These are phyloP conservation scores for Lactuca saligna DNA, from an alignment of 129 eudicot species.

Conservation along the genomic window DNA sequence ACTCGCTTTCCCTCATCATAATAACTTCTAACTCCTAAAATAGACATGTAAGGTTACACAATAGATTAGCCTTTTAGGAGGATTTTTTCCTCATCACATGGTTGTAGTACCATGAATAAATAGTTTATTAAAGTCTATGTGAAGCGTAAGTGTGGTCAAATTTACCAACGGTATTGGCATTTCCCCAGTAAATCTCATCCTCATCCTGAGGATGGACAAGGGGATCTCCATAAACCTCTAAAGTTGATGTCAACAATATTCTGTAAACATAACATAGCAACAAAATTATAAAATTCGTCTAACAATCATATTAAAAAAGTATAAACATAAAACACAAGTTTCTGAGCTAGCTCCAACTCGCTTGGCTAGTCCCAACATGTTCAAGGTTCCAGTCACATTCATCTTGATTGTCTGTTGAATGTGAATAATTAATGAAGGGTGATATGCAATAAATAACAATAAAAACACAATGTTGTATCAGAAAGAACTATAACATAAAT, in stretches of 20 bases:
- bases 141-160: background rate
- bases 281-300: background rate
- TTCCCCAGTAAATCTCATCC: constrained; percentile 94
- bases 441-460: too few species aligned
- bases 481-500: too few species aligned
- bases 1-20: constrained; percentile 92
- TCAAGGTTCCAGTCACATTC: constrained; percentile 81
- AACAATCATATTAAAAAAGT: too few species aligned
- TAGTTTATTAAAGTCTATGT: background rate
- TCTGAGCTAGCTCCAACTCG: constrained; percentile 85
- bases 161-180: constrained; percentile 85
- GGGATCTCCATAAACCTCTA: constrained; percentile 93
- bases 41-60: background rate
- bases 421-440: too few species aligned
- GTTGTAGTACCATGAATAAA: background rate
- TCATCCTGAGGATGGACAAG: constrained; percentile 91
- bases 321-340: background rate
- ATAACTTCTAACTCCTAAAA: constrained; percentile 84
- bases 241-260: constrained; percentile 83
- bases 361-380: constrained; percentile 91
- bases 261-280: constrained; percentile 24
- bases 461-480: too few species aligned
- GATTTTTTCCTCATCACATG: constrained; percentile 2
- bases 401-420: constrained; percentile 87
- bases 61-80: background rate